Conservation (phyloP, 768 basidiomycete species). For the Russula olivacea region DNA sequence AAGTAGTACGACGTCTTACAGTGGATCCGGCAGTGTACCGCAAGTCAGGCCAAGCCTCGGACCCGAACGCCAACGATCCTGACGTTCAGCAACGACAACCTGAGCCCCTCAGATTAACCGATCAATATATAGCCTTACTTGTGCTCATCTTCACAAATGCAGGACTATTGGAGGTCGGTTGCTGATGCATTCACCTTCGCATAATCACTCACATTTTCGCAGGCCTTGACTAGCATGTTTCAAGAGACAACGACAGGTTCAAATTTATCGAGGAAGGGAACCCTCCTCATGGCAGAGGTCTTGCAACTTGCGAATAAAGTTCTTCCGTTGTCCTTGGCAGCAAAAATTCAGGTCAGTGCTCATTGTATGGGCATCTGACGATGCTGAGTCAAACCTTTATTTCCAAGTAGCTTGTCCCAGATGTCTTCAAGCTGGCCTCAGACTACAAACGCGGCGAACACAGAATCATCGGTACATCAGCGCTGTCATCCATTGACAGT, state of each 20-base stretch:
- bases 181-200: neutral
- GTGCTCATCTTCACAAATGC: slow-evolving; percentile 80
- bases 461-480: slow-evolving; percentile 76
- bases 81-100: slow-evolving; percentile 34
- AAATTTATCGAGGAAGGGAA: slow-evolving; percentile 82
- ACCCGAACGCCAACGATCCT: slow-evolving; percentile 26
- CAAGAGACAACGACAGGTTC: slow-evolving; percentile 72
- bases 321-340: slow-evolving; percentile 74
- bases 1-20: neutral
- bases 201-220: neutral
- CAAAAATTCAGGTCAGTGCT: slow-evolving; percentile 66
- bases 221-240: slow-evolving; percentile 84
- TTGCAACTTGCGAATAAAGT: slow-evolving; percentile 85
- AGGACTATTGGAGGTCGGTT: slow-evolving; percentile 77
- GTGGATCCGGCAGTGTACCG: slow-evolving; percentile 50
- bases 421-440: slow-evolving; percentile 78
- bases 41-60: slow-evolving; percentile 21
- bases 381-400: slow-evolving; percentile 1
- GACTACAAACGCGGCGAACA: slow-evolving; percentile 73
- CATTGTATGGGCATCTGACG: neutral
- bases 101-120: slow-evolving; percentile 75
- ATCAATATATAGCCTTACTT: slow-evolving; percentile 87
- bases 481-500: slow-evolving; percentile 84
- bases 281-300: slow-evolving; percentile 84
- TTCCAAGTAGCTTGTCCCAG: slow-evolving; percentile 61